Conservation (phyloP, 768 basidiomycete genomes). For the Boletus sensibilis region DNA sequence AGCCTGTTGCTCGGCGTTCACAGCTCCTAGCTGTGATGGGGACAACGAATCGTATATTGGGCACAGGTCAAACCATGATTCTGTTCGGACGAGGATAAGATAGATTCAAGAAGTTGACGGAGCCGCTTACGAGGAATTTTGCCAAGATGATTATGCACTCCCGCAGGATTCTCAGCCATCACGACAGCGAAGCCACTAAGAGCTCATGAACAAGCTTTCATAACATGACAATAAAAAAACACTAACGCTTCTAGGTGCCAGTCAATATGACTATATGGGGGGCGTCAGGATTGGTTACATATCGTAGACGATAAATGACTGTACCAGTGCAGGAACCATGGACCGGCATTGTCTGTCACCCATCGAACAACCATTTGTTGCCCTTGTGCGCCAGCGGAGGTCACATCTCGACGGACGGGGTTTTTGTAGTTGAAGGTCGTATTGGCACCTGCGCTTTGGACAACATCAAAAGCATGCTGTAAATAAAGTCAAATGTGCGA, state of each 20-base stretch:
- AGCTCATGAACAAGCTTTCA: neutral
- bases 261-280: conserved; percentile 26
- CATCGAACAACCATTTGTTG: conserved; percentile 54
- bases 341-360: conserved; percentile 61
- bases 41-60: conserved; percentile 21
- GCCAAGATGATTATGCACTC: conserved; percentile 13
- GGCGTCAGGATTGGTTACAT: neutral
- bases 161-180: conserved; percentile 25
- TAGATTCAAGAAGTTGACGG: too few relatives aligned
- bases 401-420: conserved; percentile 37
- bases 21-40: conserved; percentile 22
- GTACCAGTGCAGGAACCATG: conserved; percentile 49
- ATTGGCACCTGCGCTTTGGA: conserved; percentile 29
- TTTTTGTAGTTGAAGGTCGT: conserved; percentile 34
- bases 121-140: conserved; percentile 15
- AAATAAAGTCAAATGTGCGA: neutral
- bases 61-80: conserved; percentile 27
- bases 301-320: neutral
- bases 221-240: neutral
- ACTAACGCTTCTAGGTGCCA: conserved; percentile 30
- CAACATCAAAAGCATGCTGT: conserved; percentile 37
- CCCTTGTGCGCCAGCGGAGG: conserved; percentile 28
- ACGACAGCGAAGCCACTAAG: conserved; percentile 29
- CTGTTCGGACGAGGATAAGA: conserved; percentile 6
- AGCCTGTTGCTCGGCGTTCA: conserved; percentile 18